Conservation (phyloP, 768 basidiomycete genomes). For the Boletus subcaerulescens region DNA sequence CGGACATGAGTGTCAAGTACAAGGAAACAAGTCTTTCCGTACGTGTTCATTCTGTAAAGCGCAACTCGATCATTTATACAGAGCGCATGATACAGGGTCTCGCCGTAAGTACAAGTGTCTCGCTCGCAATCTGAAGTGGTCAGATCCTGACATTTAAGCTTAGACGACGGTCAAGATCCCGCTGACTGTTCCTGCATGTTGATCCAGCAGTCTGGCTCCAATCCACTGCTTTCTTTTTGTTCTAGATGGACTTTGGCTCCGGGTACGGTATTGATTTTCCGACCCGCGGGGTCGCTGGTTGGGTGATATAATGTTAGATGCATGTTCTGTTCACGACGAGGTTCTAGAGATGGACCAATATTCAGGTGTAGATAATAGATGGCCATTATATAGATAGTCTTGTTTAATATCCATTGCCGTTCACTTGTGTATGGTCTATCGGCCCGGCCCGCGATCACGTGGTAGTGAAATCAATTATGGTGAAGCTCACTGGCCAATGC, state of each 20-base stretch:
- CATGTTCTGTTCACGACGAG: background rate
- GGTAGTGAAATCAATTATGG: slow-evolving; percentile 4
- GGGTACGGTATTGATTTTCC: no score
- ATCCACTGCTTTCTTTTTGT: background rate
- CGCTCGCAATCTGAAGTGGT: background rate
- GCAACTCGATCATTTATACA: background rate
- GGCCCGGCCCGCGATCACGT: slow-evolving; percentile 3
- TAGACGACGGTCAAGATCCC: slow-evolving; percentile 82
- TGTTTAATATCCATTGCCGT: no score
- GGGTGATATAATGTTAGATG: background rate
- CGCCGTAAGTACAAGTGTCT: slow-evolving; percentile 42
- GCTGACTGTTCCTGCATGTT: slow-evolving; percentile 81
- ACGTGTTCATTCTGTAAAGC: slow-evolving; percentile 25
- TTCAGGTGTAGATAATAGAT: no score
- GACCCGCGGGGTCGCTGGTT: no score
- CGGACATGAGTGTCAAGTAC: slow-evolving; percentile 94
- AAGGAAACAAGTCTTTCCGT: slow-evolving; percentile 94
- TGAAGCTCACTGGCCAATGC: no score
- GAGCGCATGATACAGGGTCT: slow-evolving; percentile 42
- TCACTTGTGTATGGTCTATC: no score
- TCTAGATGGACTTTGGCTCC: background rate
- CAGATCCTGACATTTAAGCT: slow-evolving; percentile 7
- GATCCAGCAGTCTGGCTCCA: background rate
- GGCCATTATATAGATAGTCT: background rate
- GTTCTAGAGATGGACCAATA: background rate